Conservation (phyloP, 108 stramenopile genomes). For the Parietichytrium sp. region DNA sequence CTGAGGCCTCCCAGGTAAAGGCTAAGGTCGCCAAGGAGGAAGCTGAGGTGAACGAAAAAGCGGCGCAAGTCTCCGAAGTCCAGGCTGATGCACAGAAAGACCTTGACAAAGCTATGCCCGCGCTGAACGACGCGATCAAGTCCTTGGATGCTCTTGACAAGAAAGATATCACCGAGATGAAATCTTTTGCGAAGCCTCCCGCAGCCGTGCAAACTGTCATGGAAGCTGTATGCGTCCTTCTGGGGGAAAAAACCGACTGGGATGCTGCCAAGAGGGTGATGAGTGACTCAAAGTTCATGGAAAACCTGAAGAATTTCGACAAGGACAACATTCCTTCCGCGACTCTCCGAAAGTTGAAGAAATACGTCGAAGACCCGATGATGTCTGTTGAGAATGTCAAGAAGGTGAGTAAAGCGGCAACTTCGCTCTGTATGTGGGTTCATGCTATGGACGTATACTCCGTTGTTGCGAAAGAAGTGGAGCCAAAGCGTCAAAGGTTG, state of each 20-base stretch:
- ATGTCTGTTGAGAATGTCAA: conserved; percentile 50
- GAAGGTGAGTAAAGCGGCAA: conserved; percentile 52
- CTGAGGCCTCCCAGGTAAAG: conserved; percentile 48
- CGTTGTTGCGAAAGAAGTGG: conserved; percentile 51
- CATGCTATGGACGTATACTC: conserved; percentile 58
- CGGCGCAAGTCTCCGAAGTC: conserved; percentile 40
- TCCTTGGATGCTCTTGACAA: conserved; percentile 53
- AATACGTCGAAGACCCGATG: conserved; percentile 46
- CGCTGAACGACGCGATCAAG: conserved; percentile 47
- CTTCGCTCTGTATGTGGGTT: conserved; percentile 60
- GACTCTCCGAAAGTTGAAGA: conserved; percentile 49
- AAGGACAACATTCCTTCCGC: conserved; percentile 49
- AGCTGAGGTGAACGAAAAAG: conserved; percentile 42
- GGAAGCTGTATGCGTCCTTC: conserved; percentile 57
- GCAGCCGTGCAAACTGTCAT: conserved; percentile 55
- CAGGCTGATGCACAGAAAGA: conserved; percentile 54
- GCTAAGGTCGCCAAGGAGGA: conserved; percentile 53
- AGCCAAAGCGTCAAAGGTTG: conserved; percentile 41
- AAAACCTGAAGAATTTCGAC: conserved; percentile 49
- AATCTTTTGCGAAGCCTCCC: conserved; percentile 57
- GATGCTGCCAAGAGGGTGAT: conserved; percentile 57
- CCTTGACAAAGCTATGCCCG: conserved; percentile 56
- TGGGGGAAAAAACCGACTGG: conserved; percentile 57
- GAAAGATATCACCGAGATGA: conserved; percentile 54
- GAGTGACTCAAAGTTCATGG: conserved; percentile 53